Conservation (phyloP, 768 basidiomycete species). For the Kwoniella botswanensis region DNA sequence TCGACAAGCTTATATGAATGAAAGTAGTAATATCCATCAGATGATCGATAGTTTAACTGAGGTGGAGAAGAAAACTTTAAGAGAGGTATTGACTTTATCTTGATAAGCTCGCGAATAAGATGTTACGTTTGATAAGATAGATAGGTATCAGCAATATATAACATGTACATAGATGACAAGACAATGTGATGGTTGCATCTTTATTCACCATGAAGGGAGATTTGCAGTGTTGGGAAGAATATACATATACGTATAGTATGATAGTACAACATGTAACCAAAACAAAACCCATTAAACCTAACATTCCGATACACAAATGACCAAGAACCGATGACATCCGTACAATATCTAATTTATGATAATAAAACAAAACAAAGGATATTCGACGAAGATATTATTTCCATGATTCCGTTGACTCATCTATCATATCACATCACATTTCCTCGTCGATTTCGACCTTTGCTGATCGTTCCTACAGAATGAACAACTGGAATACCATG, state of each 20-base stretch:
- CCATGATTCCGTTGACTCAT: too few relatives aligned
- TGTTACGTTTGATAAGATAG: too few relatives aligned
- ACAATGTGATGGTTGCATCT: too few relatives aligned
- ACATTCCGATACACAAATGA: not conserved
- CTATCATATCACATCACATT: too few relatives aligned
- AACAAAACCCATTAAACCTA: not conserved
- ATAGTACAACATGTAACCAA: too few relatives aligned
- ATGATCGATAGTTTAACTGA: constrained; percentile 50
- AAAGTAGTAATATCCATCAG: constrained; percentile 52
- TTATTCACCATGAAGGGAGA: too few relatives aligned
- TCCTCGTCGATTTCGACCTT: too few relatives aligned
- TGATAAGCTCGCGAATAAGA: not conserved
- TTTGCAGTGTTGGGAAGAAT: too few relatives aligned
- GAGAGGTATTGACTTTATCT: constrained; percentile 45
- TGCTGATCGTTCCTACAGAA: not conserved
- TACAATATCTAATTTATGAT: not conserved
- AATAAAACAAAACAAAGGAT: not conserved
- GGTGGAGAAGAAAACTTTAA: constrained; percentile 53
- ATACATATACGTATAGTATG: too few relatives aligned
- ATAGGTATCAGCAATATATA: too few relatives aligned
- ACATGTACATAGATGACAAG: too few relatives aligned
- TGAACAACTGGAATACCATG: not conserved
- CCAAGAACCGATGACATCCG: not conserved
- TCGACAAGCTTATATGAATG: constrained; percentile 54
- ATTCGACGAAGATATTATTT: not conserved